Conservation (phyloP, 2,329 filamentous ascomycete genomes). For the Akanthomyces dipterigenus region DNA sequence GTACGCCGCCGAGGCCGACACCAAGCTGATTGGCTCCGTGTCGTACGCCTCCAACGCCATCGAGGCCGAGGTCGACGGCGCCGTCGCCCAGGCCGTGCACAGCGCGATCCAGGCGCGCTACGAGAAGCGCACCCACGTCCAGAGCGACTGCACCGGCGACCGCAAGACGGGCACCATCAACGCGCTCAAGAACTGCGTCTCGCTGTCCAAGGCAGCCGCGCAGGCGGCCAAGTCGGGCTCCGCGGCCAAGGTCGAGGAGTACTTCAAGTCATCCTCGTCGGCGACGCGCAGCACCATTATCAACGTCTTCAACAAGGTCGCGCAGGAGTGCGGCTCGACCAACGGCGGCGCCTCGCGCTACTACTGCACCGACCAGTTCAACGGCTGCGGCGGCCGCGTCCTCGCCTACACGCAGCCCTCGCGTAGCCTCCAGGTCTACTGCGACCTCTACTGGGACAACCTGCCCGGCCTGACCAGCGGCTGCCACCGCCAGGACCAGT, state of each 20-base stretch:
- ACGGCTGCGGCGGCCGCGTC: conserved; percentile 35
- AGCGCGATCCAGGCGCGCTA: conserved; percentile 31
- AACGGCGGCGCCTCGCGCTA: conserved; percentile 39
- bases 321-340: conserved; percentile 42
- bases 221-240: conserved; percentile 42
- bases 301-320: conserved; percentile 38
- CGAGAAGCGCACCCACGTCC: conserved; percentile 39
- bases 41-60: conserved; percentile 51
- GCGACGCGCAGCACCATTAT: conserved; percentile 38
- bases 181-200: conserved; percentile 38
- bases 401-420: conserved; percentile 13
- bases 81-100: conserved; percentile 39
- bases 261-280: conserved; percentile 54
- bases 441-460: conserved; percentile 8
- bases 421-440: conserved; percentile 11
- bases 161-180: background rate
- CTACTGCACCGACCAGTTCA: conserved; percentile 48
- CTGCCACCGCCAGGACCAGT: conserved; percentile 13
- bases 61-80: conserved; percentile 43
- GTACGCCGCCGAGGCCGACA: conserved; percentile 44
- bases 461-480: conserved; percentile 13
- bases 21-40: conserved; percentile 47
- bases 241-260: conserved; percentile 47
- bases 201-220: conserved; percentile 45
- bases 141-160: conserved; percentile 33